These are phyloP conservation scores for Trichophyton verrucosum DNA, from an alignment of 2,329 filamentous ascomycete species.

Conservation along the genomic window DNA sequence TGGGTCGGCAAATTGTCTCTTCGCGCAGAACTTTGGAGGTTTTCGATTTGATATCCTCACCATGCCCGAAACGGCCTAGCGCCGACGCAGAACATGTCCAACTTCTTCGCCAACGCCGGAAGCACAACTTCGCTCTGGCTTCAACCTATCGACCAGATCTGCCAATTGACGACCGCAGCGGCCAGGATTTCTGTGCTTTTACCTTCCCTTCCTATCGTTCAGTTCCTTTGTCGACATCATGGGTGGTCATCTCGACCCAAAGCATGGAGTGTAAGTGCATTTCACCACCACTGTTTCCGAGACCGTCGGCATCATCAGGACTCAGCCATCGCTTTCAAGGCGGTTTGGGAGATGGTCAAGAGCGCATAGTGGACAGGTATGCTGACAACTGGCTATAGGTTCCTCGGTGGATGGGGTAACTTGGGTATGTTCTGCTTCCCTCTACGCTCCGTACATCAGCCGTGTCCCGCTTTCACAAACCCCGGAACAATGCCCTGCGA, in stretches of 20 bases:
- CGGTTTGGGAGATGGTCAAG: background rate
- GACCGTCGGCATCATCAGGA: background rate
- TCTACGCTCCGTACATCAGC: background rate
- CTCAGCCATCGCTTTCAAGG: background rate
- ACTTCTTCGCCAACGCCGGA: background rate
- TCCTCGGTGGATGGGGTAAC: constrained; percentile 60
- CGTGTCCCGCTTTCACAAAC: background rate
- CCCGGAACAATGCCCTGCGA: background rate
- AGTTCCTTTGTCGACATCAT: constrained; percentile 16
- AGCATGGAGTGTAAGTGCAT: constrained; percentile 33
- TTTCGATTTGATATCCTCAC: background rate
- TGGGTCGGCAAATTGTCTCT: background rate
- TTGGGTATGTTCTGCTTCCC: constrained; percentile 49
- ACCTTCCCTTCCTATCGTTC: background rate
- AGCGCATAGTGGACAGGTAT: background rate
- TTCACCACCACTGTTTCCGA: background rate
- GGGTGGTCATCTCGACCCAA: constrained; percentile 29
- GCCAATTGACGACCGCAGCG: background rate
- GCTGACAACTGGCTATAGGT: constrained; percentile 38
- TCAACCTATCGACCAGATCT: background rate
- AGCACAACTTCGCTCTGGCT: background rate
- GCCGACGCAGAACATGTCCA: background rate
- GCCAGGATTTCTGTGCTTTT: background rate
- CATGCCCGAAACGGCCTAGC: constrained; percentile 1
- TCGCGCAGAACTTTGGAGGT: background rate